These are phyloP conservation scores for Fraxinus albicans DNA, from an alignment of 305 asterid genomes.

Conservation along the genomic window DNA sequence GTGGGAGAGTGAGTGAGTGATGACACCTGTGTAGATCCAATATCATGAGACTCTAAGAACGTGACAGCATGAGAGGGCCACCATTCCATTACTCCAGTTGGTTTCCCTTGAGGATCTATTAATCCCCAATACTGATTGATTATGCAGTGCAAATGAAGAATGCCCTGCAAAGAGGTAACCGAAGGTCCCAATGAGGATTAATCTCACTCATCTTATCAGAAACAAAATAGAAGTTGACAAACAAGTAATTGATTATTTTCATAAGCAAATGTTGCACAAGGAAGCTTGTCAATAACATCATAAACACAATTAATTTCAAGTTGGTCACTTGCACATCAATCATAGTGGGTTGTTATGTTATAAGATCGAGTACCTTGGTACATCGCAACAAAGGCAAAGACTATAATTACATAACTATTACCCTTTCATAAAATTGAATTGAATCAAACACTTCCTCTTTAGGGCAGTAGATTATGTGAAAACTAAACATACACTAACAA, in stretches of 20 bases:
- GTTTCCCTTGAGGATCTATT: slow-evolving; percentile 59
- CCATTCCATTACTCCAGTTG: slow-evolving; percentile 67
- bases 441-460: not conserved
- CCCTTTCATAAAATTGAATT: not conserved
- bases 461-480: not conserved
- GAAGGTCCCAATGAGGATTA: not conserved
- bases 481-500: not conserved
- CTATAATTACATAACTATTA: not conserved
- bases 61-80: slow-evolving; percentile 64
- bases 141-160: slow-evolving; percentile 43
- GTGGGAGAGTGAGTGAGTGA: slow-evolving; percentile 4
- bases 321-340: not conserved
- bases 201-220: not conserved
- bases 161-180: slow-evolving; percentile 31
- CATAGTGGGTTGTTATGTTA: not conserved
- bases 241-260: not conserved
- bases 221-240: not conserved
- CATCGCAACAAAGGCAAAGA: not conserved
- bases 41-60: slow-evolving; percentile 61
- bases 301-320: not conserved
- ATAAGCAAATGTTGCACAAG: not conserved
- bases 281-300: not conserved
- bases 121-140: slow-evolving; percentile 51
- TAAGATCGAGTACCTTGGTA: not conserved
- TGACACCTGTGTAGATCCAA: slow-evolving; percentile 59